Evolutionary conservation across 2,329 filamentous ascomycete species (phyloP).

Genomic region (Leptographium lundbergii): DNA sequence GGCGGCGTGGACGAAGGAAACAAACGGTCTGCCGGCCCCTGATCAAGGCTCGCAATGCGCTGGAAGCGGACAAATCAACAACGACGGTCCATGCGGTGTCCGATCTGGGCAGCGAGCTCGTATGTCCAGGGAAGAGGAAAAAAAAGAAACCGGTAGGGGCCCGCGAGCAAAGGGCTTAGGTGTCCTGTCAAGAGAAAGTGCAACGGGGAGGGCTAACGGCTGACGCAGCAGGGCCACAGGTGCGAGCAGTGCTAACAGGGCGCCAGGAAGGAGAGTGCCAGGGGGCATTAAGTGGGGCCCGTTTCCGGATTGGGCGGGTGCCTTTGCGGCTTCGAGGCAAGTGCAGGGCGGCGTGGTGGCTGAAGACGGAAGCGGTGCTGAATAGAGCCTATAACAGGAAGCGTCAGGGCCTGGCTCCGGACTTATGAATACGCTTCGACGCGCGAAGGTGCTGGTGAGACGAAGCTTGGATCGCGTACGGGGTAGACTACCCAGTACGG

Average conservation of each 20-base stretch:
- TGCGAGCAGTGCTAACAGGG: no score
- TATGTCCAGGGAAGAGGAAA: no score
- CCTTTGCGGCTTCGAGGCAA: no score
- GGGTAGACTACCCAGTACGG: no score
- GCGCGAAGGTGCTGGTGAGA: no score
- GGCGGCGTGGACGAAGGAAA: not conserved
- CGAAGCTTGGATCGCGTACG: no score
- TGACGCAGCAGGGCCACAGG: not conserved
- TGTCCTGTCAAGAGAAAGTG: not conserved
- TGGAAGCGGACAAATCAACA: not conserved
- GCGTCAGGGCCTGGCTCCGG: not conserved
- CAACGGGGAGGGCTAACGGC: not conserved
- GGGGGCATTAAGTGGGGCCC: not conserved
- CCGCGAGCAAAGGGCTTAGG: not conserved
- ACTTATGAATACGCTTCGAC: no score
- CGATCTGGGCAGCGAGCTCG: no score
- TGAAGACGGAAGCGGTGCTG: not conserved
- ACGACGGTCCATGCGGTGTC: not conserved
- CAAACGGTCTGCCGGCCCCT: not conserved
- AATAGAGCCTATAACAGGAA: not conserved
- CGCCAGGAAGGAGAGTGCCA: not conserved
- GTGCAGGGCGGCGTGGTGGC: no score
- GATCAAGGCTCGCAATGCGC: not conserved
- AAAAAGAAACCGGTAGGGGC: no score
- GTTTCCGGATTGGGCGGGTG: not conserved